Evolutionary conservation across 805 yeast species (phyloP).

Genomic region (Candida koratica): DNA sequence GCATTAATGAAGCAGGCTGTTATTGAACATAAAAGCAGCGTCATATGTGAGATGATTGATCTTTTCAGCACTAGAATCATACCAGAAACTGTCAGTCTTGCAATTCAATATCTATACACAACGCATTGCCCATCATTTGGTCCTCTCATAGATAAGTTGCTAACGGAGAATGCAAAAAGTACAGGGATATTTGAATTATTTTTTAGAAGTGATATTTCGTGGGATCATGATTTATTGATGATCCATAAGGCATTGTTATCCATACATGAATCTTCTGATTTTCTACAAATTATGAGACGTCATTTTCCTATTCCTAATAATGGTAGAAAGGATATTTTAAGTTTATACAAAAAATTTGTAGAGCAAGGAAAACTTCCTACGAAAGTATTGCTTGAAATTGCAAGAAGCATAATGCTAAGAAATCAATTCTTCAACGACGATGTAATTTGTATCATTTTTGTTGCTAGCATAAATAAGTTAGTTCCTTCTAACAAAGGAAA

Average conservation of each 20-base stretch:
- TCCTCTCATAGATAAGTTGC: background rate
- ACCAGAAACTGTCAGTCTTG: background rate
- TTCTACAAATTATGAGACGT: conserved; percentile 1
- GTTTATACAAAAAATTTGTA: conserved; percentile 7
- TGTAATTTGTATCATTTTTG: conserved; percentile 5
- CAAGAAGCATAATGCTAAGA: conserved; percentile 13
- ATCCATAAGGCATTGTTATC: conserved; percentile 9
- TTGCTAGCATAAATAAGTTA: conserved; percentile 4
- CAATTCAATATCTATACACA: background rate
- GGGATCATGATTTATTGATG: background rate
- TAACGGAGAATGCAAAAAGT: background rate
- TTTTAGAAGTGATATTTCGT: conserved; percentile 1
- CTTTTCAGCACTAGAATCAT: background rate
- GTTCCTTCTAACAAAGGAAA: background rate
- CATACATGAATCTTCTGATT: background rate
- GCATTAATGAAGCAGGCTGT: background rate
- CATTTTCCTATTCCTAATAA: conserved; percentile 3
- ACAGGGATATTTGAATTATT: conserved; percentile 3
- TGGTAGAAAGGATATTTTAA: conserved; percentile 1
- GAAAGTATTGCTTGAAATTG: conserved; percentile 11
- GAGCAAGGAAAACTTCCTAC: background rate
- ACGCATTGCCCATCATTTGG: background rate
- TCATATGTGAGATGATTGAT: background rate
- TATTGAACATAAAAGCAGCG: background rate
- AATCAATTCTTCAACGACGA: conserved; percentile 11